phyloP scores from a whole-genome alignment of 805 yeast genomes.

The Ogataea methylovora region DNA sequence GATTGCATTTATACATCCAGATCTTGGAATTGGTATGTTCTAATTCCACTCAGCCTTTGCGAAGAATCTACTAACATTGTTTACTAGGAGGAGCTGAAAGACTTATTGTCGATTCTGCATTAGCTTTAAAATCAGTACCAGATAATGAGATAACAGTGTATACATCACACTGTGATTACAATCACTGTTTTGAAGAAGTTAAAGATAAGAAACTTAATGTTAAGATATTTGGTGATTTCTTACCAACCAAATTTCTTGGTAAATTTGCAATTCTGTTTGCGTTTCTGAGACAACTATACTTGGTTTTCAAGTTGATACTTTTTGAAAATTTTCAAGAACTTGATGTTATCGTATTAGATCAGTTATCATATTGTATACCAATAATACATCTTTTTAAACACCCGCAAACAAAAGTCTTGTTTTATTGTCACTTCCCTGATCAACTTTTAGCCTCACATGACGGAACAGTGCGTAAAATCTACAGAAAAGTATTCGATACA shows the following conservation, averaged over 20 bases:
- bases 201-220: constrained; percentile 51
- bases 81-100: constrained; percentile 80
- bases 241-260: constrained; percentile 66
- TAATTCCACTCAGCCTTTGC: neutral
- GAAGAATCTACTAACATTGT: constrained; percentile 2
- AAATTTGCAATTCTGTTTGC: constrained; percentile 77
- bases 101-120: constrained; percentile 91
- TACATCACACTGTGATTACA: constrained; percentile 85
- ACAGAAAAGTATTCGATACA: constrained; percentile 78
- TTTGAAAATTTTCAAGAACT: constrained; percentile 39
- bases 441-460: constrained; percentile 60
- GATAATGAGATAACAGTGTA: constrained; percentile 46
- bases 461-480: constrained; percentile 47
- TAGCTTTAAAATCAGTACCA: constrained; percentile 57
- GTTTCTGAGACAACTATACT: constrained; percentile 69
- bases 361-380: constrained; percentile 79
- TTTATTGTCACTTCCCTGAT: constrained; percentile 97
- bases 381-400: constrained; percentile 41
- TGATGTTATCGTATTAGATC: constrained; percentile 83
- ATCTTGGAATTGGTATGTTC: constrained; percentile 72
- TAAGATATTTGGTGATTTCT: constrained; percentile 70
- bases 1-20: constrained; percentile 91
- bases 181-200: constrained; percentile 90
- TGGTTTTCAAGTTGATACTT: constrained; percentile 40
- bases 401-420: constrained; percentile 47